Base-by-base conservation (phyloP, 2,329 filamentous ascomycete species). In the Hymenoscyphus fraxineus region DNA sequence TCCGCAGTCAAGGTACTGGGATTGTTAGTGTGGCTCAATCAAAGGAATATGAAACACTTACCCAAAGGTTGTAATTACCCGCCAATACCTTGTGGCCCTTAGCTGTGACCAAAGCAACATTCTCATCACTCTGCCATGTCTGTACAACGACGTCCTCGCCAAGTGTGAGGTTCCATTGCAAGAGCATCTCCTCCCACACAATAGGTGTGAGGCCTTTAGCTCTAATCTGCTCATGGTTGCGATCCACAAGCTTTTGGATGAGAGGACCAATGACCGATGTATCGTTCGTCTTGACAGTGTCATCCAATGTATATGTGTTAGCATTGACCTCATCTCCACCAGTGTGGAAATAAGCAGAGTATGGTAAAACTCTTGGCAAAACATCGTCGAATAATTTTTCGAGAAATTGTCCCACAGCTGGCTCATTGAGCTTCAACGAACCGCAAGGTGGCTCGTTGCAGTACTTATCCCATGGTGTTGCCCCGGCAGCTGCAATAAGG, bases 171-270 rank as follows among this genome's bases (percentile, higher is more conserved):
- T 93, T 90, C 89, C 91, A 96, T 31, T 87, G 81, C 10, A 90
- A 80, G 0, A 92, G 80, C 82, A 95, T 92, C 76, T 96, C 93
- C 76, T 97, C 92, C 93, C 93, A 96, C 0, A 93, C 90, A 27
- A 96, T 80, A 0, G 92, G 91, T 5, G 83, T 84, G 60, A 96
- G 78, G 4, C 88, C 88, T 6, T 83, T 81, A 55, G 82, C 78
- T 57, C 85, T 80, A 51, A 95, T 81, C 57, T 87, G 85, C 38
- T 77, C 80, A 75, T 93, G 90, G 71, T 88, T 87, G 68, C 83
- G 82, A 74, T 91, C 84, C 67, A 96, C 80, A 74, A 96, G 92
- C 64, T 83, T 85, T 75, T 96, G 91, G 74, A 97, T 83, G 27
- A 95, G 81, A 1, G 92, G 91, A 73, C 85, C 83, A 44, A 96